Evolutionary conservation across 2,329 filamentous ascomycete genomes (phyloP), one percentile per base, ranked within the genome.

Genomic region (Cytospora chrysosperma): DNA sequence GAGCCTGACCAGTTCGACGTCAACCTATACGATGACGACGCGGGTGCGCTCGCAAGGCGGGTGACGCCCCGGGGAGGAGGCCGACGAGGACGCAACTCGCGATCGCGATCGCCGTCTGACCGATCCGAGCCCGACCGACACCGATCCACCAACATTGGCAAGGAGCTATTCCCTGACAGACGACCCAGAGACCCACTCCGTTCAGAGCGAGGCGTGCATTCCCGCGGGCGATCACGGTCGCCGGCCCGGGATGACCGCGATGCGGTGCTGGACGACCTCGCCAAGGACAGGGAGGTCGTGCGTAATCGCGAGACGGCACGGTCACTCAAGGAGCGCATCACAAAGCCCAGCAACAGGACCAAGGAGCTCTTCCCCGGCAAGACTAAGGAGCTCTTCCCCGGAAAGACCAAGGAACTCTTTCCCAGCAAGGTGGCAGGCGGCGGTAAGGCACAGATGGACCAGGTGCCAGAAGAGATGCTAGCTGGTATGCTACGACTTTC

Each of bases 21-120:
- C 40, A 90, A 85, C 70, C 89, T 97, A 80, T 96, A 96, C 75
- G 92, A 95, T 68, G 92, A 96, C 70, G 84, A 85, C 65, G 76
- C 76, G 47, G 72, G 72, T 21, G 70, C 76, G 19, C 76, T 73
- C 40, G 71, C 79, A 8, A 69, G 63, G 26, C 76, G 73, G 12
- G 62, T 26, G 13, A 58, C 34, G 26, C 27, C 24, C 19, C 30
- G 51, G 4, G 65, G 21, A 37, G 32, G 43, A 37, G 32, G 43
- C 17, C 40, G 61, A 17, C 65, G 59, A 28, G 26, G 56, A n/a
- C 63, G 63, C 40, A 49, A 58, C 30, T 67, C 65, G 40, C 63
- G 65, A 15, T 62, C 63, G 27, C 63, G 65, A 15, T 54, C 63
- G 27, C 65, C 56, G 21, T 62, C 65, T 6, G 47, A 55, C 15